Evolutionary conservation across 2,329 filamentous ascomycete genomes (phyloP).

Genomic region (Penicillium fuscoglaucum): DNA sequence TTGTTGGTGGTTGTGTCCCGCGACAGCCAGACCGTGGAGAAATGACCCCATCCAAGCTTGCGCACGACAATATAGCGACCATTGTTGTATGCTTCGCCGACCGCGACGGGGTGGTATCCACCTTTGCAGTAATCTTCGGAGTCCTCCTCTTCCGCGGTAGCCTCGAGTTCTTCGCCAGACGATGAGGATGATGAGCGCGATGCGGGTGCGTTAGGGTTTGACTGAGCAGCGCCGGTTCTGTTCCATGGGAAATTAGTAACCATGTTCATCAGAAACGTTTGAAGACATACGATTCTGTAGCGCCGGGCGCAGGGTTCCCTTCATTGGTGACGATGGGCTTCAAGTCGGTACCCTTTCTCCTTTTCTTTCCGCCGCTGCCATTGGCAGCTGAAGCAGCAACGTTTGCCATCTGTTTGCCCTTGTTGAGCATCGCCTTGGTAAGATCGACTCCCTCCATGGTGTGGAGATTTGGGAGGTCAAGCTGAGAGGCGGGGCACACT

Average conservation of each 20-base stretch:
- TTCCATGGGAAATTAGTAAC: slow-evolving; percentile 14
- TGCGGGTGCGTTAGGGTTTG: slow-evolving; percentile 48
- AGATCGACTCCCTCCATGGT: slow-evolving; percentile 65
- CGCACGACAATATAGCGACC: slow-evolving; percentile 94
- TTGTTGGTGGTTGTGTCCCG: slow-evolving; percentile 84
- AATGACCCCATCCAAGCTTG: slow-evolving; percentile 97
- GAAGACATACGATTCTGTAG: slow-evolving; percentile 40
- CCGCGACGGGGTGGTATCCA: slow-evolving; percentile 91
- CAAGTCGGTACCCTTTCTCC: slow-evolving; percentile 62
- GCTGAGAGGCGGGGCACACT: slow-evolving; percentile 28
- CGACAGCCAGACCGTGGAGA: slow-evolving; percentile 90
- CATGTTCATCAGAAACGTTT: slow-evolving; percentile 11
- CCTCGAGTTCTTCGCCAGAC: slow-evolving; percentile 81
- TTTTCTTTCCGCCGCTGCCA: slow-evolving; percentile 63
- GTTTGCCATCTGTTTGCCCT: slow-evolving; percentile 63
- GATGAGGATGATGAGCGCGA: slow-evolving; percentile 74
- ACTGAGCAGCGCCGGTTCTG: slow-evolving; percentile 30
- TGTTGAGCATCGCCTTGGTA: slow-evolving; percentile 65
- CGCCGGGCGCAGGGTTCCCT: slow-evolving; percentile 41
- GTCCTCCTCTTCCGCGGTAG: slow-evolving; percentile 96
- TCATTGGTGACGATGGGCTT: slow-evolving; percentile 69
- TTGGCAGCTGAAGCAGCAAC: slow-evolving; percentile 49
- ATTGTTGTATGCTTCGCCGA: slow-evolving; percentile 97
- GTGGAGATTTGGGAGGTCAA: slow-evolving; percentile 20
- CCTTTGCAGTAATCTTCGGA: slow-evolving; percentile 99